Evolutionary conservation across 305 asterid species (phyloP).

Genomic region (Rubia tinctorum): DNA sequence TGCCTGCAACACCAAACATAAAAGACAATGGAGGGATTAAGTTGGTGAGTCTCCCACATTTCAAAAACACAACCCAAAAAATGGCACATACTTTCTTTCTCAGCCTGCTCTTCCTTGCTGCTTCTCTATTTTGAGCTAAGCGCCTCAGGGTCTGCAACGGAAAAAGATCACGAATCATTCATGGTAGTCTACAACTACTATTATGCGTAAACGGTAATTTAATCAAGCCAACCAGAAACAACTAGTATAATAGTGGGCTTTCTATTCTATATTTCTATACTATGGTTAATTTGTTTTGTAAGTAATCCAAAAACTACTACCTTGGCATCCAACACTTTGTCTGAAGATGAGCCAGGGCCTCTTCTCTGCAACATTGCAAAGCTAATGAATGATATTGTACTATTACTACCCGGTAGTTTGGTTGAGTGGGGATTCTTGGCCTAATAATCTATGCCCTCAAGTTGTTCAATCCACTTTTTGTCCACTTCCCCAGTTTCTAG

Average conservation of each 20-base stretch:
- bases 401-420: neutral
- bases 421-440: neutral
- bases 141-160: conserved; percentile 85
- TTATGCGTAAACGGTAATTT: neutral
- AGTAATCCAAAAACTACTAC: conserved; percentile 21
- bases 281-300: neutral
- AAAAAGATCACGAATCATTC: conserved; percentile 12
- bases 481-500: neutral
- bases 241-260: neutral
- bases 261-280: neutral
- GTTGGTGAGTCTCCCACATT: neutral
- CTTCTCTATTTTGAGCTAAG: conserved; percentile 98
- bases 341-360: conserved; percentile 64
- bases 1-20: conserved; percentile 43
- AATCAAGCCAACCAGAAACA: neutral
- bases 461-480: neutral
- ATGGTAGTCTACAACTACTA: neutral
- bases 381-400: conserved; percentile 5
- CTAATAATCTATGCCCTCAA: neutral
- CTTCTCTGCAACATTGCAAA: conserved; percentile 60
- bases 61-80: conserved; percentile 1
- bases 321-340: conserved; percentile 73
- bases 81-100: conserved; percentile 69
- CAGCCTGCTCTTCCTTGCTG: conserved; percentile 95
- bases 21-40: neutral